These are phyloP conservation scores for Lumnitzera littorea DNA, from an alignment of 345 rosid genomes.

Conservation along the genomic window DNA sequence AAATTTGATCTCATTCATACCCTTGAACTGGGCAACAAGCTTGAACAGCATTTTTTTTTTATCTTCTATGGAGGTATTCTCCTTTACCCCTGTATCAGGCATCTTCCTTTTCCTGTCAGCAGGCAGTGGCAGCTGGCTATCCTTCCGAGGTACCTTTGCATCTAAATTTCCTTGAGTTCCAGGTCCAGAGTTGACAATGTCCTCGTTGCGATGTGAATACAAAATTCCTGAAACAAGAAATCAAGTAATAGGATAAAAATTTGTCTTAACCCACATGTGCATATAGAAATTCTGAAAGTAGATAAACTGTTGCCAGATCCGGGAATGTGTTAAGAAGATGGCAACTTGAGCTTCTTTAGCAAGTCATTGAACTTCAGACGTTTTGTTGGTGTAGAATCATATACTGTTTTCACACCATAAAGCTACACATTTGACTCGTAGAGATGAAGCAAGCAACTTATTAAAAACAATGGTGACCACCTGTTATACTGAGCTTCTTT, in stretches of 20 bases:
- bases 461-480: no score
- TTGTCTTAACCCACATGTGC: no score
- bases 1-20: slow-evolving; percentile 58
- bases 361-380: no score
- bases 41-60: slow-evolving; percentile 38
- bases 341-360: no score
- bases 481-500: no score
- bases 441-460: no score
- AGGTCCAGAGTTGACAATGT: slow-evolving; percentile 48
- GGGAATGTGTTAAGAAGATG: no score
- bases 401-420: no score
- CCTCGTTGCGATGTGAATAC: slow-evolving; percentile 78
- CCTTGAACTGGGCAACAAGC: slow-evolving; percentile 52
- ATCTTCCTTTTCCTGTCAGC: slow-evolving; percentile 13
- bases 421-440: no score
- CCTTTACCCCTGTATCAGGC: slow-evolving; percentile 6
- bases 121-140: not conserved
- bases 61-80: slow-evolving; percentile 22
- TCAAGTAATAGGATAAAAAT: not conserved
- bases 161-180: slow-evolving; percentile 8
- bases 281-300: no score
- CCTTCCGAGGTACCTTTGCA: slow-evolving; percentile 13
- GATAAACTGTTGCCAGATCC: no score
- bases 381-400: no score
- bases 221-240: slow-evolving; percentile 43